These are phyloP conservation scores for Stemphylium vesicarium DNA, from an alignment of 2,329 filamentous ascomycete species.

Conservation along the genomic window DNA sequence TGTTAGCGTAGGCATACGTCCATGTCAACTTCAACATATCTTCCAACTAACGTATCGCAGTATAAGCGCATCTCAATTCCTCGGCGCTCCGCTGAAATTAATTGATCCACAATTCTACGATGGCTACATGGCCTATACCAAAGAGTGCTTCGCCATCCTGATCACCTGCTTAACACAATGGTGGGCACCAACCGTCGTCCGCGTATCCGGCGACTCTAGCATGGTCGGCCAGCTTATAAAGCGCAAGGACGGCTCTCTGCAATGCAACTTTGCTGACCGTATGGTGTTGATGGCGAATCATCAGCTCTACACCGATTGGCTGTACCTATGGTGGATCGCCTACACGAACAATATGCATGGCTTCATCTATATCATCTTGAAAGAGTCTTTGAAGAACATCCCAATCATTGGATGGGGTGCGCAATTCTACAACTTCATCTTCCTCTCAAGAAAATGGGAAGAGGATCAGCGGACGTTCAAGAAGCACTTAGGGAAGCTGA, in stretches of 20 bases:
- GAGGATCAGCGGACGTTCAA: constrained; percentile 78
- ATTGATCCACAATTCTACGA: constrained; percentile 80
- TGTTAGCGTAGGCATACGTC: constrained; percentile 50
- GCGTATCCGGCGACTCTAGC: constrained; percentile 82
- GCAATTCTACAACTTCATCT: constrained; percentile 89
- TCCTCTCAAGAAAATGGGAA: constrained; percentile 88
- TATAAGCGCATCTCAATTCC: constrained; percentile 71
- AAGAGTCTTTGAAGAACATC: constrained; percentile 82
- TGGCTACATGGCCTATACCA: constrained; percentile 85
- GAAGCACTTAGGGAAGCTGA: constrained; percentile 74
- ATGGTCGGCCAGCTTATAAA: constrained; percentile 76
- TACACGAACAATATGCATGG: constrained; percentile 86
- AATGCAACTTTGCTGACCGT: constrained; percentile 81
- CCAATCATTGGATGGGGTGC: constrained; percentile 81
- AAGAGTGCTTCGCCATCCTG: constrained; percentile 80
- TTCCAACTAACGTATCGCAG: constrained; percentile 34
- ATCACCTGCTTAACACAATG: constrained; percentile 82
- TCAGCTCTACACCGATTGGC: constrained; percentile 87
- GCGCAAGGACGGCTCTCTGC: constrained; percentile 72
- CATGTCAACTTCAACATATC: neutral
- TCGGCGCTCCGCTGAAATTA: constrained; percentile 78
- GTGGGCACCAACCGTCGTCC: constrained; percentile 83
- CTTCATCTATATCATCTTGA: constrained; percentile 87
- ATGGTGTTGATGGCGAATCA: constrained; percentile 87
- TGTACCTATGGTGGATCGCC: constrained; percentile 93